phyloP scores from a whole-genome alignment of 495 filamentous ascomycete genomes.

The Hypoxylon fragiforme region DNA sequence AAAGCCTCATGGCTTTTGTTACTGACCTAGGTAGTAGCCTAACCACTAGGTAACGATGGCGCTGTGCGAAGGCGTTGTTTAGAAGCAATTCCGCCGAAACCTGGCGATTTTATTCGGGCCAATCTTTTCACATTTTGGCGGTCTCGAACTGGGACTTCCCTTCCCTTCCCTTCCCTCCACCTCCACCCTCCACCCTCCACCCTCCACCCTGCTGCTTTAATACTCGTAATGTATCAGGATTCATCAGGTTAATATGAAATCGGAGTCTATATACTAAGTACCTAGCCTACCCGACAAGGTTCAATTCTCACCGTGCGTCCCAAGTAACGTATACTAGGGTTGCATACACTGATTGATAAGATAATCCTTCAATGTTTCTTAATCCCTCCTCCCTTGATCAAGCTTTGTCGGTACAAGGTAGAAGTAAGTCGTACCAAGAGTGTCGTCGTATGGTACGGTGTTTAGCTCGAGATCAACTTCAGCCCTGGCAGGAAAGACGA shows the following conservation, averaged over 20 bases:
- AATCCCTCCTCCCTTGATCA: slow-evolving; percentile 1
- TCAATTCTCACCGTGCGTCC: slow-evolving; percentile 12
- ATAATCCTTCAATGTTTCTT: slow-evolving; percentile 23
- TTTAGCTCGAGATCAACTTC: too few species aligned
- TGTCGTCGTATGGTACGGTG: too few species aligned
- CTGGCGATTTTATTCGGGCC: neutral
- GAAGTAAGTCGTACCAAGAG: too few species aligned
- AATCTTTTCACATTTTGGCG: neutral
- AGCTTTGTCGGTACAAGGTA: too few species aligned
- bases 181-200: neutral
- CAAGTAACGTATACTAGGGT: slow-evolving; percentile 8
- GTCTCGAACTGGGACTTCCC: neutral
- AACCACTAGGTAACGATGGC: slow-evolving; percentile 12
- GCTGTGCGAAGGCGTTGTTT: slow-evolving; percentile 13
- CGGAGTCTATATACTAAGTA: too few species aligned
- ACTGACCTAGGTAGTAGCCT: slow-evolving; percentile 12
- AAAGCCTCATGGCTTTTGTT: slow-evolving; percentile 4
- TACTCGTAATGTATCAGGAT: neutral
- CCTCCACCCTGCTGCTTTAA: slow-evolving; percentile 27
- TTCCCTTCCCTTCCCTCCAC: too few species aligned
- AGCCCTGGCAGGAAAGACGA: neutral
- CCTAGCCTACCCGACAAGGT: too few species aligned
- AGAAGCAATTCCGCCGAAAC: slow-evolving; percentile 2
- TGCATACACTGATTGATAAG: slow-evolving; percentile 30
- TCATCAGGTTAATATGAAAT: slow-evolving; percentile 17